Evolutionary conservation across 805 yeast species (phyloP), one percentile per base, ranked within the genome.

Genomic region (Candida loeiensis): DNA sequence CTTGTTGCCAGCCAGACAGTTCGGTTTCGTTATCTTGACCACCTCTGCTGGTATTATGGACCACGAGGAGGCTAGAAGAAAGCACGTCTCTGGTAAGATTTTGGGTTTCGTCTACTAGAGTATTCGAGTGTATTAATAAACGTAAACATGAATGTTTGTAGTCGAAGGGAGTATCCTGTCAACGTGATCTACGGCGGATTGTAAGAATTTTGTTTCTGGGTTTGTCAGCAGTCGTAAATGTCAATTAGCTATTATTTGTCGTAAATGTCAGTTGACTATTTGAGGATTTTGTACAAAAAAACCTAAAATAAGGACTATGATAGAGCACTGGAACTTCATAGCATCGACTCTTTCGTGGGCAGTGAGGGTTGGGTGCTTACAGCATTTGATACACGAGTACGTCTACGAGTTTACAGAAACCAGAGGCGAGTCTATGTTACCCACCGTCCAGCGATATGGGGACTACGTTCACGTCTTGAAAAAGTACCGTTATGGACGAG

Each of bases 361-460:
- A 2, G 36, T 79, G 7, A 59, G 85, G 21, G 78, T 81, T 3
- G 80, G 84, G 3, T 82, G 88, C 45, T 66, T 74, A 46, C 56
- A 71, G 11, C 97, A 90, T 59, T 65, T 89, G 8, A 56, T 82
- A 6, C 85, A 78, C 47, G 78, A 78, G 28, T 75, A 80, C 54
- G 61, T 82, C 13, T 82, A 79, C 54, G 95, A 86, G 54, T 78
- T 82, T 56, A 76, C 89, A 6, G 88, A 80, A 52, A 87, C 98
- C 0, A 69, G 80, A 47, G 99, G 99, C 2, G 97, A 89, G 55
- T 85, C 95, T 19, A 93, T 93, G 99, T 71, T 93, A 28, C 97
- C 98, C 0, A 89, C 98, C 0, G 62, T 93, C 16, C 80, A 82
- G 38, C 77, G 82, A 7, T 64, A 74, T 16, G 76, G 82, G 37